Conservation (phyloP, 176 grass and related monocot species). For the Triticum dicoccoides region DNA sequence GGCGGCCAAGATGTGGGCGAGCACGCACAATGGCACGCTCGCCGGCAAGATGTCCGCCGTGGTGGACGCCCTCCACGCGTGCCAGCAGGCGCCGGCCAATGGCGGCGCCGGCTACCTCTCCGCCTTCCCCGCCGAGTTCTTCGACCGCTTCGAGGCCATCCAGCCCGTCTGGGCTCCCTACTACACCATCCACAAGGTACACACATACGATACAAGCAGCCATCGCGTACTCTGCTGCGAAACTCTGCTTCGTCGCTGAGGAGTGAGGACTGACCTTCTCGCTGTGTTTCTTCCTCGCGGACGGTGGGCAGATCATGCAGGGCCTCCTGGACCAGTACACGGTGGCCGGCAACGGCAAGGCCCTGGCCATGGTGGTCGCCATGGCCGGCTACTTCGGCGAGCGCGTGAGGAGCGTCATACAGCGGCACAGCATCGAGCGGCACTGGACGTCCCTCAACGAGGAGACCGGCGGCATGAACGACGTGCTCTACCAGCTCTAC, state of each 20-base stretch:
- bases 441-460: conserved; percentile 92
- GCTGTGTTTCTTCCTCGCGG: neutral
- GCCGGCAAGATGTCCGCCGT: conserved; percentile 62
- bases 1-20: conserved; percentile 84
- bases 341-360: conserved; percentile 56
- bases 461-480: conserved; percentile 98
- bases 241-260: neutral
- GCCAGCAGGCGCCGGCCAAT: conserved; percentile 52
- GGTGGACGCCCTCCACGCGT: conserved; percentile 60
- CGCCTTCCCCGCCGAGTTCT: conserved; percentile 90
- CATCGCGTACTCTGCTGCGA: neutral
- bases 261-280: neutral
- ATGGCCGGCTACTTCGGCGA: conserved; percentile 89
- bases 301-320: conserved; percentile 72
- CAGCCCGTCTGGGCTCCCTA: conserved; percentile 89
- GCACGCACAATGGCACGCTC: conserved; percentile 72
- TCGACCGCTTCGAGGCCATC: conserved; percentile 91
- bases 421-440: conserved; percentile 73
- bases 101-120: conserved; percentile 86
- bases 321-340: conserved; percentile 81
- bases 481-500: conserved; percentile 93
- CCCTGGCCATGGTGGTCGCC: conserved; percentile 60
- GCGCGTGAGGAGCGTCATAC: conserved; percentile 64
- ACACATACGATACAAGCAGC: neutral
- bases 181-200: conserved; percentile 95